Percentiles rank a stretch among this genome's conserved stretches.
Conservation (phyloP, 768 basidiomycete species). For the Pleurotus tuber-regium region DNA sequence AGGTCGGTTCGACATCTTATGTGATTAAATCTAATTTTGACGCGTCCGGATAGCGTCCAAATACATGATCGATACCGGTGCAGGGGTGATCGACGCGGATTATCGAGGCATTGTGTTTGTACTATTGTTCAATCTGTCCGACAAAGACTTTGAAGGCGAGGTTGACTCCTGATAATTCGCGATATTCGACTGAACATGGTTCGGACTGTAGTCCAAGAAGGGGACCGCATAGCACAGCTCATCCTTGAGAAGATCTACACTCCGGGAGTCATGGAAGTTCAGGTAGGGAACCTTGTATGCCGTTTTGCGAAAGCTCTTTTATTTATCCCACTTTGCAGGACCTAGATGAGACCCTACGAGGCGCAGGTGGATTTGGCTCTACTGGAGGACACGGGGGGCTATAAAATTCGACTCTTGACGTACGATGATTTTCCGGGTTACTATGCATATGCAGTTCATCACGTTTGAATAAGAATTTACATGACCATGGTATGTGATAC, state of each 20-base stretch:
- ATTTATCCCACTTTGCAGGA: no score
- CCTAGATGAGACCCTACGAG: slow-evolving; percentile 83
- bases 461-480: no score
- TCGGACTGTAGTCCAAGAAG: slow-evolving; percentile 67
- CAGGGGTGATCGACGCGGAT: slow-evolving; percentile 96
- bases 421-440: no score
- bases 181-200: background rate
- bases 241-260: slow-evolving; percentile 90
- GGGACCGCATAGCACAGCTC: slow-evolving; percentile 95
- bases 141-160: slow-evolving; percentile 84
- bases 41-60: slow-evolving; percentile 68
- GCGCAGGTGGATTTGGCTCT: slow-evolving; percentile 88
- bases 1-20: slow-evolving; percentile 48
- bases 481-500: no score
- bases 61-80: slow-evolving; percentile 97
- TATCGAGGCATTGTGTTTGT: slow-evolving; percentile 92
- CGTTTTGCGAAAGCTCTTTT: no score
- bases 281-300: no score
- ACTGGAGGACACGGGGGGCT: slow-evolving; percentile 81
- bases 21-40: background rate
- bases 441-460: no score
- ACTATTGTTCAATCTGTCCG: slow-evolving; percentile 88
- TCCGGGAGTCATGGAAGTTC: slow-evolving; percentile 82
- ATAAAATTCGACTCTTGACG: no score
- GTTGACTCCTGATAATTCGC: background rate